These are phyloP conservation scores for Neopestalotiopsis sp. DNA, from an alignment of 2,329 filamentous ascomycete genomes.

Conservation along the genomic window DNA sequence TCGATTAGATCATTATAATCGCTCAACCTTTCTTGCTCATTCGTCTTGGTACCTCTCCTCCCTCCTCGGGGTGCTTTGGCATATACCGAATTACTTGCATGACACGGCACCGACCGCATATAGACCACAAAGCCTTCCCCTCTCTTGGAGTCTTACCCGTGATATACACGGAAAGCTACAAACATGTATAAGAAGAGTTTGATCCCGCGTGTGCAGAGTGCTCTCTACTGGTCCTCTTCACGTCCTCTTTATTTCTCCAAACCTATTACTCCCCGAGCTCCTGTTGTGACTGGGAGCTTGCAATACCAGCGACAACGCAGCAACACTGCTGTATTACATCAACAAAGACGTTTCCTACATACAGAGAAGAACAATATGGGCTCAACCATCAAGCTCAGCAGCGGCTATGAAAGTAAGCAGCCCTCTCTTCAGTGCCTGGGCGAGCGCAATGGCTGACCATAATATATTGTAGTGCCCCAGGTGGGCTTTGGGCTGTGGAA, in stretches of 20 bases:
- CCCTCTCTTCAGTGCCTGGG: background rate
- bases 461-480: slow-evolving; percentile 60
- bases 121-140: background rate
- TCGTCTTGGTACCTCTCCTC: background rate
- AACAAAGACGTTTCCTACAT: background rate
- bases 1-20: background rate
- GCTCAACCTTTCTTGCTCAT: background rate
- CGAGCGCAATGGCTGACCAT: background rate
- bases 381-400: slow-evolving; percentile 66
- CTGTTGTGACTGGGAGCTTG: background rate
- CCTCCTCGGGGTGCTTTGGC: background rate
- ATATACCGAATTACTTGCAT: background rate
- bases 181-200: slow-evolving; percentile 16
- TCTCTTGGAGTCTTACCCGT: background rate
- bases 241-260: background rate
- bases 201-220: background rate
- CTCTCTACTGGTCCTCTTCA: background rate
- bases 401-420: slow-evolving; percentile 60
- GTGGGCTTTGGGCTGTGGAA: slow-evolving; percentile 86
- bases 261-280: background rate
- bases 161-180: background rate
- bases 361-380: slow-evolving; percentile 20
- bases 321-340: background rate
- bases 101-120: background rate
- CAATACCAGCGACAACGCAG: background rate